phyloP scores from a whole-genome alignment of 2,329 filamentous ascomycete species.

The Fusarium albidum region DNA sequence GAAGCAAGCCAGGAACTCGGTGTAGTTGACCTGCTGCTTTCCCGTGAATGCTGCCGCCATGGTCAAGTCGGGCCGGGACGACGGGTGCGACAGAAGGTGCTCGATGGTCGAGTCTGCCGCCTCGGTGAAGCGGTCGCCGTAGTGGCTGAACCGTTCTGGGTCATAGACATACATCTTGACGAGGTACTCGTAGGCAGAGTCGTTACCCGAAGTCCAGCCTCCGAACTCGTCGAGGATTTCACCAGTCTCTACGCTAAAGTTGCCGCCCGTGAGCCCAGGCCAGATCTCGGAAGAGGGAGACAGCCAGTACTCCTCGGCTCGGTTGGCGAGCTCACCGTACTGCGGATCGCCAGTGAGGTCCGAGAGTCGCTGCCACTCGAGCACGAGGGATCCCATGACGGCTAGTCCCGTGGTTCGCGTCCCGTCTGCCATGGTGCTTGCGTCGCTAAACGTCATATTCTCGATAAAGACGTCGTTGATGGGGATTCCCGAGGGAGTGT shows the following conservation, averaged over 20 bases:
- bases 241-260: conserved; percentile 36
- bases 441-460: conserved; percentile 3
- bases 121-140: conserved; percentile 53
- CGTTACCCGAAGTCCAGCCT: conserved; percentile 67
- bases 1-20: conserved; percentile 68
- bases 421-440: background rate
- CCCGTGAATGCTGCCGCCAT: conserved; percentile 70
- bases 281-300: conserved; percentile 16
- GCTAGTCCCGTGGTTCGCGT: background rate
- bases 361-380: conserved; percentile 17
- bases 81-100: conserved; percentile 57
- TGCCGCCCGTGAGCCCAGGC: conserved; percentile 15
- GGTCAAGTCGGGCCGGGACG: conserved; percentile 75
- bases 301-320: conserved; percentile 10
- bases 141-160: conserved; percentile 55
- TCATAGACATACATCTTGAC: conserved; percentile 72
- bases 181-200: conserved; percentile 68
- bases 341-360: conserved; percentile 15
- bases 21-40: conserved; percentile 51
- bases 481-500: conserved; percentile 10
- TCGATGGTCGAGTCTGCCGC: conserved; percentile 53
- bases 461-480: conserved; percentile 5
- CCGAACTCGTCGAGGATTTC: conserved; percentile 20
- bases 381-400: conserved; percentile 13
- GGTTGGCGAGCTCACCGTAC: conserved; percentile 4